Conservation (phyloP, 2,329 filamentous ascomycete genomes). For the Zasmidium cellare region DNA sequence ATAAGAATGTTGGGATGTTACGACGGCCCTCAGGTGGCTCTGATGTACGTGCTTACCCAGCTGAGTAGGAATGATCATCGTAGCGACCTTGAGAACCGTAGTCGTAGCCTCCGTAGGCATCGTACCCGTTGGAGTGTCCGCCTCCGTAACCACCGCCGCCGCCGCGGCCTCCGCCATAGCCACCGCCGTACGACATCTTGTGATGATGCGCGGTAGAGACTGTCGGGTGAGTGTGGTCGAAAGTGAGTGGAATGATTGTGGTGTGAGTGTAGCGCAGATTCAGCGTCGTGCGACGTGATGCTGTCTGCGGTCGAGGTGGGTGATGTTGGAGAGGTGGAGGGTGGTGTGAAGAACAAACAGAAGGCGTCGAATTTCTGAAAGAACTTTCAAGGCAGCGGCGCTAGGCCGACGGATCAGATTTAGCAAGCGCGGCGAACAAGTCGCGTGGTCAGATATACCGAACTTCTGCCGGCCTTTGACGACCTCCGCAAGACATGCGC, state of each 20-base stretch:
- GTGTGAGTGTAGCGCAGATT: background rate
- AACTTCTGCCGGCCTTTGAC: too few relatives aligned
- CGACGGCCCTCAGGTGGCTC: conserved; percentile 38
- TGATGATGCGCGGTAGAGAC: conserved; percentile 22
- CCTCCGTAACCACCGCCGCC: conserved; percentile 46
- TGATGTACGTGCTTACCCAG: conserved; percentile 47
- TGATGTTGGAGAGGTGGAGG: background rate
- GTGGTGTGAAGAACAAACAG: background rate
- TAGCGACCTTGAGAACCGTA: conserved; percentile 46
- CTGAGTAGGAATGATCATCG: conserved; percentile 40
- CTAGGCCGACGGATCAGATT: too few relatives aligned
- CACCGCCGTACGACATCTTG: conserved; percentile 71
- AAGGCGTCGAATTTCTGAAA: too few relatives aligned
- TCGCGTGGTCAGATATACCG: too few relatives aligned
- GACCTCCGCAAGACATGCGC: too few relatives aligned
- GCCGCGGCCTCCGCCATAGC: conserved; percentile 47
- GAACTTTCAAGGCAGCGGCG: too few relatives aligned
- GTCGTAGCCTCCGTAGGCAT: conserved; percentile 38
- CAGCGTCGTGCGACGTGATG: background rate
- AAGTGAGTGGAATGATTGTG: conserved; percentile 1
- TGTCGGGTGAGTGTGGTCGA: conserved; percentile 10
- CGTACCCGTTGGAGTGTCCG: conserved; percentile 49
- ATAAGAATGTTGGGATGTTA: conserved; percentile 16
- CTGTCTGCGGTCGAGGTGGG: background rate
- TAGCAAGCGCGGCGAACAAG: too few relatives aligned